A percentile compares a stretch with the other conserved stretches of the same genome.
These are phyloP conservation scores for Neoboletus subvelutipes DNA, from an alignment of 768 basidiomycete genomes.

Conservation along the genomic window DNA sequence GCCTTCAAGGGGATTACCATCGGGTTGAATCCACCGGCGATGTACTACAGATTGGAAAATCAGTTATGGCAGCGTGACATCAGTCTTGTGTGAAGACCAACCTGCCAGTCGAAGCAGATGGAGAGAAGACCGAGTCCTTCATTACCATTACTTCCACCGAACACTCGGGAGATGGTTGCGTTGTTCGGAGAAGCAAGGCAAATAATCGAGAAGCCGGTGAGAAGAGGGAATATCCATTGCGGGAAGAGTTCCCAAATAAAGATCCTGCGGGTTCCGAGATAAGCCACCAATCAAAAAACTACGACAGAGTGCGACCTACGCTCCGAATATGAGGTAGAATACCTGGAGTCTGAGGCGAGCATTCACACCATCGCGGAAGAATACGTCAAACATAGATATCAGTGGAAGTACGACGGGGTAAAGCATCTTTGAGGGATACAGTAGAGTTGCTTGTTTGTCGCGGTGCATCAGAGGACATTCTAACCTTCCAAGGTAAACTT, in stretches of 20 bases:
- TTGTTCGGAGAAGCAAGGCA: conserved; percentile 56
- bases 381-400: conserved; percentile 29
- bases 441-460: conserved; percentile 19
- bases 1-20: conserved; percentile 55
- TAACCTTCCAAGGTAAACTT: conserved; percentile 6
- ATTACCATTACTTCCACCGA: conserved; percentile 62
- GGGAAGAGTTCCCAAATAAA: conserved; percentile 31
- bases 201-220: conserved; percentile 61
- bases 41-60: conserved; percentile 17
- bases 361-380: conserved; percentile 42
- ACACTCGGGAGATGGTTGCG: conserved; percentile 51
- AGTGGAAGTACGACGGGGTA: conserved; percentile 34
- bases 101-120: conserved; percentile 62
- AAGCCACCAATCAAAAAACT: background rate
- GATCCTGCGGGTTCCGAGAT: conserved; percentile 28
- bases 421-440: conserved; percentile 49
- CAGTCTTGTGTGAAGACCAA: conserved; percentile 27
- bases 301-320: conserved; percentile 33
- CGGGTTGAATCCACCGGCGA: conserved; percentile 38
- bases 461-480: background rate
- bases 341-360: conserved; percentile 41
- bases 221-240: conserved; percentile 50
- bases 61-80: background rate
- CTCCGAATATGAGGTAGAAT: conserved; percentile 25
- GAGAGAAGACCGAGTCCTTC: conserved; percentile 63